Evolutionary conservation across 441 rosid genomes (phyloP), one percentile per base, ranked within the genome.

Genomic region (Manihot esculenta): DNA sequence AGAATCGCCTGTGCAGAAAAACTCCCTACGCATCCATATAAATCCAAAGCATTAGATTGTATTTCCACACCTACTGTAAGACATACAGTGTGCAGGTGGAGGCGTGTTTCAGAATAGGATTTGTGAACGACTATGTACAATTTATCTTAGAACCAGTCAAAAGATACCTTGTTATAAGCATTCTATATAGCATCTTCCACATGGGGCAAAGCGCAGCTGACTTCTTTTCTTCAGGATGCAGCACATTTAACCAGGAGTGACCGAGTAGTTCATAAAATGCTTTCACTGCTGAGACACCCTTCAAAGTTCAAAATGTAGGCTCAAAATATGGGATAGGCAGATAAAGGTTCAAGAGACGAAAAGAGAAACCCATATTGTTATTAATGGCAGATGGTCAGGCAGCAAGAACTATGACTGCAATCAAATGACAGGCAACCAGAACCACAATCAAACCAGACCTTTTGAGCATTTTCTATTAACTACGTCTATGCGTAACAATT

Each of bases 251-350:
- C 82, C 85, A 78, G 20, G 84, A 70, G 72, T 88, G 91, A 66
- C 91, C 83, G 47, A 89, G 81, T 30, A 88, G 85, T 71, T 86
- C 88, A 63, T 86, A 86, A 72, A 88, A 89, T 66, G 93, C 96
- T 72, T 80, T 81, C 42, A 88, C 88, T 1, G 96, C 96, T 30
- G 96, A 89, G 38, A 89, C 96, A 53, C 96, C 96, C 96, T 88
- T 81, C 62, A 76, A 72, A 38, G 62, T n/a, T n/a, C 14, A 53
- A 64, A 65, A 35, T 18, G 50, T 30, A 3, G 23, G 56, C 33
- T 55, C 49, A 42, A 23, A 41, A 21, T 55, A 35, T 23, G 14
- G n/a, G 15, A 67, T 42, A 1, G 33, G 12, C 30, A 62, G 5
- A 38, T 17, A 21, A 5, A 35, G 18, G 27, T 13, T 20, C 53